Percentiles rank a stretch among this genome's conserved stretches.
Evolutionary conservation across 306 rosid species (phyloP).

Genomic region (Phaseolus lunatus): DNA sequence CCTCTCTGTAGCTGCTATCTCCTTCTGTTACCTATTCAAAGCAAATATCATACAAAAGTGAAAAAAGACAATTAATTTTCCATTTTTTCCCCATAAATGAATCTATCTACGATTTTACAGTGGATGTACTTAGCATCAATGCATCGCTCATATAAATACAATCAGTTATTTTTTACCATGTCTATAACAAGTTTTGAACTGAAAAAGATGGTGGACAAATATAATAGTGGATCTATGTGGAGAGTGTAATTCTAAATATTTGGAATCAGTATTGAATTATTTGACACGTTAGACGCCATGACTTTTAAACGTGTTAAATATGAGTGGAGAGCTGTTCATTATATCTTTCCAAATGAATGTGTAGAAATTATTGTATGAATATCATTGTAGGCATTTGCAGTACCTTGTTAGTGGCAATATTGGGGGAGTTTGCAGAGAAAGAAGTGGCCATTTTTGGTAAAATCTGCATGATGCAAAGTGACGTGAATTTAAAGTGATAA

Average conservation of each 20-base stretch:
- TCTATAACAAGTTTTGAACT: neutral
- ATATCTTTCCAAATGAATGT: neutral
- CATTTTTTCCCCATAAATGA: neutral
- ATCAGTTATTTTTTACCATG: neutral
- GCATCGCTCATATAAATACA: neutral
- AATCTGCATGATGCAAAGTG: conserved; percentile 41
- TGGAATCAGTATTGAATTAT: neutral
- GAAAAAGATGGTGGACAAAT: neutral
- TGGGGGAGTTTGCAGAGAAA: conserved; percentile 38
- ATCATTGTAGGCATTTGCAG: neutral
- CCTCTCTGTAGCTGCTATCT: conserved; percentile 40
- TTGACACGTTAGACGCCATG: neutral
- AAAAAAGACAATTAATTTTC: neutral
- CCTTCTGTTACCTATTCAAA: conserved; percentile 48
- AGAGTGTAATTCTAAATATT: neutral
- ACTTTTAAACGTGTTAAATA: neutral
- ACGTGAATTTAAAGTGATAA: conserved; percentile 1
- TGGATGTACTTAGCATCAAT: conserved; percentile 4
- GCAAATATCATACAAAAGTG: neutral
- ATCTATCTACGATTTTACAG: neutral
- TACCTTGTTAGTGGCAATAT: conserved; percentile 48
- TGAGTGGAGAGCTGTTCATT: neutral
- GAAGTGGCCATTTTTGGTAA: conserved; percentile 45
- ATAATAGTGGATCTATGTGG: neutral
- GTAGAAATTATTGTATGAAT: neutral